Percentiles rank a stretch among this genome's conserved stretches.
Evolutionary conservation across 805 yeast genomes (phyloP).

Genomic region (Maudiozyma bulderi): DNA sequence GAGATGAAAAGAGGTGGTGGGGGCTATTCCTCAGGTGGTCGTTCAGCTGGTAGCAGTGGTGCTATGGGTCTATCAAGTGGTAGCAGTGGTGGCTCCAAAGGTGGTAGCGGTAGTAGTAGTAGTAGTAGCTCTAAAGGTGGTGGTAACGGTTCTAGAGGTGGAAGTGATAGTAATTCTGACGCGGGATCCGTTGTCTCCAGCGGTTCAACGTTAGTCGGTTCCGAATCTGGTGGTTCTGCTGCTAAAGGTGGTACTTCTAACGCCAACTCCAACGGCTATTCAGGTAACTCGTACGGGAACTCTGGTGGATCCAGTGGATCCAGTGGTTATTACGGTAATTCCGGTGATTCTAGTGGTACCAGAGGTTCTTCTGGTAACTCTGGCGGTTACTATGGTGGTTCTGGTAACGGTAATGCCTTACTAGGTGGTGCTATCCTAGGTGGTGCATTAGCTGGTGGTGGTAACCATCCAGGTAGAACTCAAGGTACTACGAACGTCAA

Average conservation of each 20-base stretch:
- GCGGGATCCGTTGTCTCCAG: not conserved
- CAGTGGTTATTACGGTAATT: not conserved
- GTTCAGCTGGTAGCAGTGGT: not conserved
- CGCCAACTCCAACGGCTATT: not conserved
- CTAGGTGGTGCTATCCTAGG: not conserved
- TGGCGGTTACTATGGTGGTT: not conserved
- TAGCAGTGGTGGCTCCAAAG: constrained; percentile 3
- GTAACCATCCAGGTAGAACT: not conserved
- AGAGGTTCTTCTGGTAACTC: not conserved
- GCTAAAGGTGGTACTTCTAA: constrained; percentile 1
- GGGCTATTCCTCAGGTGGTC: not conserved
- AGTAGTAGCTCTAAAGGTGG: not conserved
- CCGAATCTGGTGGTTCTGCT: not conserved
- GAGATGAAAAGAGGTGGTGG: constrained; percentile 4
- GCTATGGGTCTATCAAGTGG: too few species aligned
- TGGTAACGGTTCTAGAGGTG: not conserved
- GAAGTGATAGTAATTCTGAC: not conserved
- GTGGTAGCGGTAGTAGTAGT: not conserved
- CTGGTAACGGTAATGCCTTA: not conserved
- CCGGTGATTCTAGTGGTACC: not conserved
- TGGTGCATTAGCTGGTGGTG: constrained; percentile 4
- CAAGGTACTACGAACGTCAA: not conserved
- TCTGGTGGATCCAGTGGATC: not conserved
- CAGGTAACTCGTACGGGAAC: not conserved
- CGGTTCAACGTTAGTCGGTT: not conserved